Evolutionary conservation across 768 basidiomycete genomes (phyloP).

Genomic region (Gymnopilus junonius): DNA sequence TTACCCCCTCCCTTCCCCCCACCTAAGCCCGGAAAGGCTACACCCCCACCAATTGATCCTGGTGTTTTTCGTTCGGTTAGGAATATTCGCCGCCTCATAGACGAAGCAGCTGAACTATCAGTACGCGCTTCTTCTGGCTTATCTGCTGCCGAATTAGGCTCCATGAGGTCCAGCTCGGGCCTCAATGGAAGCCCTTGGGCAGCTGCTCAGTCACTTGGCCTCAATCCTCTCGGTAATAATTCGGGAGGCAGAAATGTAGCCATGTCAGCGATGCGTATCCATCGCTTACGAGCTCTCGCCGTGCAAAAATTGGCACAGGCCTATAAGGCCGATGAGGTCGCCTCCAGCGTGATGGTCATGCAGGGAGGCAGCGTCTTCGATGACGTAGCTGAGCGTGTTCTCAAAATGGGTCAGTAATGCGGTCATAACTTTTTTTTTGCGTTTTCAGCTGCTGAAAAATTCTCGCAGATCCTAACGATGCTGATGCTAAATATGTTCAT

Average conservation of each 20-base stretch:
- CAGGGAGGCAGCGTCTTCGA: conserved; percentile 93
- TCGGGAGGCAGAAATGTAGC: conserved; percentile 69
- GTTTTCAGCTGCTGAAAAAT: conserved; percentile 4
- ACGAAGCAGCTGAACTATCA: conserved; percentile 88
- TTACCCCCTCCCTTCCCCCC: conserved; percentile 54
- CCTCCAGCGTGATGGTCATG: conserved; percentile 94
- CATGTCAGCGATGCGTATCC: conserved; percentile 86
- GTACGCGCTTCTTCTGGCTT: conserved; percentile 88
- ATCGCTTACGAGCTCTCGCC: conserved; percentile 78
- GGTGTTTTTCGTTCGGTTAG: conserved; percentile 82
- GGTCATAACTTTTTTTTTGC: background rate
- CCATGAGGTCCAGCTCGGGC: conserved; percentile 54
- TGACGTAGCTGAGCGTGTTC: conserved; percentile 87
- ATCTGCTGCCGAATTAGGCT: conserved; percentile 72
- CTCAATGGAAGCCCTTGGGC: conserved; percentile 60
- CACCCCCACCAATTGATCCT: conserved; percentile 88
- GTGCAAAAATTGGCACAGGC: conserved; percentile 88
- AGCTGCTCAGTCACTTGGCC: conserved; percentile 62
- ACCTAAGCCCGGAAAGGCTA: conserved; percentile 65
- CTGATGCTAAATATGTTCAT: conserved; percentile 86
- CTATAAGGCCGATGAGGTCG: conserved; percentile 88
- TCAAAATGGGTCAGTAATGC: conserved; percentile 54
- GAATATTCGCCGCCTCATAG: conserved; percentile 79
- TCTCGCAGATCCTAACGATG: conserved; percentile 68
- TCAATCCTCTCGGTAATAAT: conserved; percentile 58